Conservation (phyloP, 768 basidiomycete species). For the Rhizopogon vulgaris region DNA sequence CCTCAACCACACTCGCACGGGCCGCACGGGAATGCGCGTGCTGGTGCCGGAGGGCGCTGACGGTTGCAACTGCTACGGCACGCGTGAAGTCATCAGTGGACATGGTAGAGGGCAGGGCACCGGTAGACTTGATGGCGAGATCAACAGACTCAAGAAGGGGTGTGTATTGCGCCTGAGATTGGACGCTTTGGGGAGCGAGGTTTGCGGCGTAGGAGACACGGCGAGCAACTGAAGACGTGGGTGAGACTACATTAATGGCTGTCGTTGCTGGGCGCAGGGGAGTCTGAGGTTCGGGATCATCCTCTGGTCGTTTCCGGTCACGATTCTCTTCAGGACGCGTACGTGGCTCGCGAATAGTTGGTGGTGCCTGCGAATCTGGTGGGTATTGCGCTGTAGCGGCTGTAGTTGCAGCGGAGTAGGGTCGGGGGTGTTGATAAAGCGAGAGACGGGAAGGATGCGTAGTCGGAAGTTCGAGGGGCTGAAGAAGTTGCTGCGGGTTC, state of each 20-base stretch:
- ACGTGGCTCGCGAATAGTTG: conserved; percentile 12
- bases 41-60: conserved; percentile 82
- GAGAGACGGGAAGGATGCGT: conserved; percentile 43
- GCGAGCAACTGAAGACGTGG: conserved; percentile 35
- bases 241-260: conserved; percentile 31
- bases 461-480: conserved; percentile 54
- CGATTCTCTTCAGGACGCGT: conserved; percentile 44
- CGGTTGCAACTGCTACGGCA: conserved; percentile 91
- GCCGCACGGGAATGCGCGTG: conserved; percentile 46
- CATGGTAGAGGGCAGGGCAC: conserved; percentile 50
- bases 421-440: conserved; percentile 52
- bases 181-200: conserved; percentile 23
- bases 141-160: conserved; percentile 78
- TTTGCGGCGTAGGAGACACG: conserved; percentile 53
- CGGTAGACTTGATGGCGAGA: conserved; percentile 59
- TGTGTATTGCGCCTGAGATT: conserved; percentile 27
- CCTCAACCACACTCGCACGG: conserved; percentile 33
- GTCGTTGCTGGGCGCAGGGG: conserved; percentile 21
- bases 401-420: conserved; percentile 25
- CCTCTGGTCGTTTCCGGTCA: conserved; percentile 26
- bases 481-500: conserved; percentile 82
- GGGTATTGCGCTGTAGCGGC: background rate
- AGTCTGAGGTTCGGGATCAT: conserved; percentile 31
- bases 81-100: conserved; percentile 87
- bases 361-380: conserved; percentile 5